phyloP scores from a whole-genome alignment of 352 stramenopile genomes.

The Globisporangium irregulare region DNA sequence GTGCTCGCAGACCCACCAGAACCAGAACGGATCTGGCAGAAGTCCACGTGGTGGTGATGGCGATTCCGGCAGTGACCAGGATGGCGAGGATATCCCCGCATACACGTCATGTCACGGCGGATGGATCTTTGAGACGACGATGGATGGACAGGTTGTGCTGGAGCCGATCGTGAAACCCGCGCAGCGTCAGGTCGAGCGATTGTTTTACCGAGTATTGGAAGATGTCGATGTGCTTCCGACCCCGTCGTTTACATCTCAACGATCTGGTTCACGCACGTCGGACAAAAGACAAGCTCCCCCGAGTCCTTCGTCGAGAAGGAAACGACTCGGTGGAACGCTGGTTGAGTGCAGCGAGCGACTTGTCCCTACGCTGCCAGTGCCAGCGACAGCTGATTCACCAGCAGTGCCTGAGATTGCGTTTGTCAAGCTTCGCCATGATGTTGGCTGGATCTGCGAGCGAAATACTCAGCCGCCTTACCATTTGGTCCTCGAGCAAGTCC shows the following conservation, averaged over 20 bases:
- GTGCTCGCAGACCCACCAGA: constrained; percentile 50
- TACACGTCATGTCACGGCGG: constrained; percentile 55
- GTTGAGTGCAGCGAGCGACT: constrained; percentile 80
- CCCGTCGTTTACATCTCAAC: constrained; percentile 22
- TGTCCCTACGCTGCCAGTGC: constrained; percentile 31
- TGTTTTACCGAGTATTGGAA: constrained; percentile 78
- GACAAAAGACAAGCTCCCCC: constrained; percentile 14
- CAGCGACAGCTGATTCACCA: background rate
- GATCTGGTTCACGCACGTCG: background rate
- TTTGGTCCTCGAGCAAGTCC: constrained; percentile 62
- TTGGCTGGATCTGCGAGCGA: constrained; percentile 77
- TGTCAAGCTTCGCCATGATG: constrained; percentile 79
- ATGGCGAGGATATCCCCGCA: constrained; percentile 14
- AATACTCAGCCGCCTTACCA: constrained; percentile 43
- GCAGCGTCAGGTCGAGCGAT: constrained; percentile 63
- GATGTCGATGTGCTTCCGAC: constrained; percentile 66
- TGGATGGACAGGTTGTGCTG: constrained; percentile 79
- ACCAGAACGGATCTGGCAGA: background rate
- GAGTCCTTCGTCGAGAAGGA: constrained; percentile 41
- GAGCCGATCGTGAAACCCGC: constrained; percentile 61
- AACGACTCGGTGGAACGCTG: constrained; percentile 63
- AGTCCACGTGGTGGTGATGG: background rate
- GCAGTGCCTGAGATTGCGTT: constrained; percentile 50
- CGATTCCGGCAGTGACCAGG: background rate
- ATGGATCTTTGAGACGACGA: constrained; percentile 86